Evolutionary conservation across 75 land plant genomes (phyloP), one percentile per base, ranked within the genome.

Genomic region (Pinus albicaulis): DNA sequence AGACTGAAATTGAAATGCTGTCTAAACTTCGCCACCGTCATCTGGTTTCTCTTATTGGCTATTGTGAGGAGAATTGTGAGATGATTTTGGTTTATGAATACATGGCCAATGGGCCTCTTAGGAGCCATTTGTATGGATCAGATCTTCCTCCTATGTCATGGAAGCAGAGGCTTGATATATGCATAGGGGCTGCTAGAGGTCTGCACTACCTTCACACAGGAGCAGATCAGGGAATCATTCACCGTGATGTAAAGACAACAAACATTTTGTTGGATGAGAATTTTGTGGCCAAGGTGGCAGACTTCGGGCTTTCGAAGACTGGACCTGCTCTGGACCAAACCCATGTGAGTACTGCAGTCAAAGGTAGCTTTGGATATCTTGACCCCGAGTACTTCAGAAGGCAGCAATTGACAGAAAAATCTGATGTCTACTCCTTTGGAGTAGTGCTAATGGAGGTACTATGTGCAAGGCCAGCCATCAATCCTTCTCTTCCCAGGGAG

Each of bases 391-490:
- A 87, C 73, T 87, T 82, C 61, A 73, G 89, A 60, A 57, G 89
- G 73, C 89, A 87, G 77, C 80, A 76, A 80, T 75, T 87, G 41
- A 87, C 89, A 0, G 89, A 87, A 78, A 87, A 87, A 76, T 93
- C 97, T 2, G 98, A 95, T 72, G 97, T 95, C 24, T 95, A 94
- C 84, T 96, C 99, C 13, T 96, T 96, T 62, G 99, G 99, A 14
- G 99, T 96, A 16, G 92, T 96, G 23, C 86, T 96, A 20, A 78
- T 96, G 57, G 98, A 96, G 77, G 93, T 90, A 11, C 76, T 95
- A 22, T 94, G 95, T 60, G 95, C 98, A 4, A 77, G 99, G 77
- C 95, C 93, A 1, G 99, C 89, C 8, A 86, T 96, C 28, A 81
- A 88, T 76, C 99, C 98, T 3, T 72, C 89, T 11, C 77, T 95